These are phyloP conservation scores for Paramyrothecium roridum DNA, from an alignment of 2,329 filamentous ascomycete genomes.

Conservation along the genomic window DNA sequence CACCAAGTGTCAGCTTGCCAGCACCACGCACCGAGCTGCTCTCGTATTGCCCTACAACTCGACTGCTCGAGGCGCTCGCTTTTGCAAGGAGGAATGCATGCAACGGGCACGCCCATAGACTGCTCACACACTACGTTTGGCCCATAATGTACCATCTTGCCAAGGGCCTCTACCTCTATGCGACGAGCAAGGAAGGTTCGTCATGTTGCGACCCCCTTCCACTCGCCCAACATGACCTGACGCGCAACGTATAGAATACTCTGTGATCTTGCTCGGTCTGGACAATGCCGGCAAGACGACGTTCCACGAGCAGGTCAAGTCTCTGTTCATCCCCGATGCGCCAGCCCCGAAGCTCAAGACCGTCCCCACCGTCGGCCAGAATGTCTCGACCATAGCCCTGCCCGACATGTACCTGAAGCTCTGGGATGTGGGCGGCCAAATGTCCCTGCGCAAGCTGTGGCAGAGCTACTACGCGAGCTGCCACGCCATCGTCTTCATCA, in stretches of 20 bases:
- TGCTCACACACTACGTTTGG: background rate
- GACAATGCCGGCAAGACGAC: conserved; percentile 99
- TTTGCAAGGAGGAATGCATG: background rate
- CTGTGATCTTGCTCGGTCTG: conserved; percentile 91
- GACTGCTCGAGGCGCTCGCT: conserved; percentile 5
- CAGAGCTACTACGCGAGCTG: conserved; percentile 92
- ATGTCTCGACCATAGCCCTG: conserved; percentile 86
- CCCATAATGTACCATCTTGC: conserved; percentile 85
- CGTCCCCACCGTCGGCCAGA: conserved; percentile 95
- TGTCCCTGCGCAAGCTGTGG: conserved; percentile 86
- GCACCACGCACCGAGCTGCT: too few relatives aligned
- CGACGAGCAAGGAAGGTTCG: conserved; percentile 92
- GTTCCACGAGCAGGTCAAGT: conserved; percentile 93
- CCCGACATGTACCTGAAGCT: conserved; percentile 97
- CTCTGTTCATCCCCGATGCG: conserved; percentile 67
- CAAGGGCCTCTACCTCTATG: conserved; percentile 91
- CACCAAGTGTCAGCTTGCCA: too few relatives aligned
- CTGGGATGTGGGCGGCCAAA: conserved; percentile 96
- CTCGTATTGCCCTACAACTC: background rate
- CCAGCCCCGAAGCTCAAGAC: conserved; percentile 73
- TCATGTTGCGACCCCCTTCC: background rate
- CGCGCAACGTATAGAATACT: conserved; percentile 67
- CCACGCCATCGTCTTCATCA: conserved; percentile 96
- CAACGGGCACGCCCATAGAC: background rate
- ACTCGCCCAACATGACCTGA: background rate